Conservation (phyloP, 1,139 yeast species). For the Debaryomyces robertsiae region DNA sequence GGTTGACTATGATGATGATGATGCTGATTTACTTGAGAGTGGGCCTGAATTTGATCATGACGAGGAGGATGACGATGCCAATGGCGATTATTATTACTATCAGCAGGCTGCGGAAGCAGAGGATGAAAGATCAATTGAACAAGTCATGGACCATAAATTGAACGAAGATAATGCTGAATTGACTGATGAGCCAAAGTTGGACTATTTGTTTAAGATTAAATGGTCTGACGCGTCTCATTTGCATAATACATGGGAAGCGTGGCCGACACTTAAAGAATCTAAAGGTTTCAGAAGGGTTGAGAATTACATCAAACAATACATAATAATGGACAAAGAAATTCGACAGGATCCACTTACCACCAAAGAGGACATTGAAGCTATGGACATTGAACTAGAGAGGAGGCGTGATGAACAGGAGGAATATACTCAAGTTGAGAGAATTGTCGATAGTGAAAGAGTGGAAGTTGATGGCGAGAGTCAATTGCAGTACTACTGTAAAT, state of each 20-base stretch:
- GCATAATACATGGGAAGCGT: conserved; percentile 94
- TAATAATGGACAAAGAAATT: conserved; percentile 72
- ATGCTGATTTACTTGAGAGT: conserved; percentile 58
- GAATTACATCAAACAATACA: conserved; percentile 81
- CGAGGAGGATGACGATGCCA: conserved; percentile 33
- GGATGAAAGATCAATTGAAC: conserved; percentile 50
- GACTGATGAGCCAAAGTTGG: conserved; percentile 58
- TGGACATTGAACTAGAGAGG: conserved; percentile 89
- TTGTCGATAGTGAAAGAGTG: conserved; percentile 82
- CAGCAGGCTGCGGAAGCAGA: conserved; percentile 37
- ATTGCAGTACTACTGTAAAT: conserved; percentile 83
- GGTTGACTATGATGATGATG: conserved; percentile 72
- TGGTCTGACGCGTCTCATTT: conserved; percentile 90
- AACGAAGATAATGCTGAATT: conserved; percentile 38
- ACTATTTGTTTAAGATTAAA: conserved; percentile 69
- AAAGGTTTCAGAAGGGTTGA: conserved; percentile 87
- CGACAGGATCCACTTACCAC: conserved; percentile 80
- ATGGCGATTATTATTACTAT: conserved; percentile 45
- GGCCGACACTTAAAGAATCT: conserved; percentile 52
- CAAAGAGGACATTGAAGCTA: conserved; percentile 85
- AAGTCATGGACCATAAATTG: conserved; percentile 55
- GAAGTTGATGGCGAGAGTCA: conserved; percentile 61
- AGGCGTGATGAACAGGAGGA: conserved; percentile 82
- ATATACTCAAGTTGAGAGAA: conserved; percentile 83
- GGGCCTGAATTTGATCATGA: conserved; percentile 47